A percentile compares a stretch with the other conserved stretches of the same genome.
Conservation (phyloP, 2,329 filamentous ascomycete genomes). For the Penicillium sp. region DNA sequence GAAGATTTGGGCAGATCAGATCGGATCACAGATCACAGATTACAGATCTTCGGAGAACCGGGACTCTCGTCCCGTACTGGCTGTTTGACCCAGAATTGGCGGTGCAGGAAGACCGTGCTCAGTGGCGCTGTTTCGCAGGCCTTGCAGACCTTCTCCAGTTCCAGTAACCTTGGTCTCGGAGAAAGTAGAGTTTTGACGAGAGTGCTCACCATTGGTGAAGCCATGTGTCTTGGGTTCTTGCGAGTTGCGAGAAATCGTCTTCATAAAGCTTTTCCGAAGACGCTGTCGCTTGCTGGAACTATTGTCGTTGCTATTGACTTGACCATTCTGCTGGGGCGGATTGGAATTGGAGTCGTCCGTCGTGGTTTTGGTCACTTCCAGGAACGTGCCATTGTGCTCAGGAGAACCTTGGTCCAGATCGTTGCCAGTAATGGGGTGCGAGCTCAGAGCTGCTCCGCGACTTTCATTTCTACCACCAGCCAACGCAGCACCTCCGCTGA, state of each 20-base stretch:
- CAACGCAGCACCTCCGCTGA: slow-evolving; percentile 27
- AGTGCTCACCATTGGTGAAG: slow-evolving; percentile 4
- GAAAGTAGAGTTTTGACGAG: slow-evolving; percentile 11
- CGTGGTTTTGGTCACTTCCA: slow-evolving; percentile 18
- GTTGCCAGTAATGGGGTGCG: slow-evolving; percentile 33
- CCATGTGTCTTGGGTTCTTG: slow-evolving; percentile 27
- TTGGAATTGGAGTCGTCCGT: slow-evolving; percentile 18
- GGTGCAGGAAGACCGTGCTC: slow-evolving; percentile 38
- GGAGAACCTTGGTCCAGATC: slow-evolving; percentile 25
- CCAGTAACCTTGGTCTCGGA: slow-evolving; percentile 17
- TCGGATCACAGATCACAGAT: slow-evolving; percentile 12
- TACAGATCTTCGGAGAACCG: slow-evolving; percentile 44
- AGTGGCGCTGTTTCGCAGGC: slow-evolving; percentile 32
- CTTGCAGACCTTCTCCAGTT: slow-evolving; percentile 23
- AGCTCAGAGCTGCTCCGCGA: slow-evolving; percentile 33
- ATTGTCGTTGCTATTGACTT: not conserved
- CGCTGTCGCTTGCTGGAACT: slow-evolving; percentile 26
- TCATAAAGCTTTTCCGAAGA: slow-evolving; percentile 33
- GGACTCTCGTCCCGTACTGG: slow-evolving; percentile 36
- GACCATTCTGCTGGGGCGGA: slow-evolving; percentile 15
- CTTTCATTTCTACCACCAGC: slow-evolving; percentile 18
- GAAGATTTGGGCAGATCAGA: no score
- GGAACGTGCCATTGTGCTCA: slow-evolving; percentile 15
- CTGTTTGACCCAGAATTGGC: slow-evolving; percentile 31
- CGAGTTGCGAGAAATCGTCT: slow-evolving; percentile 27